Conservation (phyloP, 2,329 filamentous ascomycete species). For the Venturia nashicola region DNA sequence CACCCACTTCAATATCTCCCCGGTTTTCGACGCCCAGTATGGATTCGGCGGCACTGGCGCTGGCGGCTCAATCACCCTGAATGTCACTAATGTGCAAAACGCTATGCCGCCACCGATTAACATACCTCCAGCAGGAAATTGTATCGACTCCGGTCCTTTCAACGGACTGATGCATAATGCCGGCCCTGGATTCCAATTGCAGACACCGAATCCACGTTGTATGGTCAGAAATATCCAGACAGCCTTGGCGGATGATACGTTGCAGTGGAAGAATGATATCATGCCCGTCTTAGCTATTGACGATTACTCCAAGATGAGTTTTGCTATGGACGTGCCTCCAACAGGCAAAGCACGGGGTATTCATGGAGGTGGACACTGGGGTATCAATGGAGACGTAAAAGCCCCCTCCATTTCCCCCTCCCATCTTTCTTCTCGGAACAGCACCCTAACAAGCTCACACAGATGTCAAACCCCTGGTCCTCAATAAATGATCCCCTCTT, state of each 20-base stretch:
- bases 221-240: neutral
- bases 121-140: neutral
- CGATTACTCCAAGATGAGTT: neutral
- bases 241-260: neutral
- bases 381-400: neutral
- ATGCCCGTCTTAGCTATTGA: neutral
- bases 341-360: neutral
- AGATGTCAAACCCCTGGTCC: constrained; percentile 23
- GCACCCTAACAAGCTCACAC: constrained; percentile 12
- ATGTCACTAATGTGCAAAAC: constrained; percentile 4
- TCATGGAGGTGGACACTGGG: neutral
- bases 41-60: constrained; percentile 23
- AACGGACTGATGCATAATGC: neutral
- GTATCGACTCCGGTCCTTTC: constrained; percentile 2
- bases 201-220: constrained; percentile 2
- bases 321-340: neutral
- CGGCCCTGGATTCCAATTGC: constrained; percentile 1
- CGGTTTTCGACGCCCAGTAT: constrained; percentile 20
- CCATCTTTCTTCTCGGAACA: constrained; percentile 8
- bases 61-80: constrained; percentile 2
- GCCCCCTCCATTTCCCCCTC: constrained; percentile 9
- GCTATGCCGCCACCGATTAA: neutral
- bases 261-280: constrained; percentile 5
- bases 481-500: constrained; percentile 26
- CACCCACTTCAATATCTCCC: constrained; percentile 14